Base-by-base conservation (phyloP, 768 basidiomycete genomes). In the Obba rivulosa region DNA sequence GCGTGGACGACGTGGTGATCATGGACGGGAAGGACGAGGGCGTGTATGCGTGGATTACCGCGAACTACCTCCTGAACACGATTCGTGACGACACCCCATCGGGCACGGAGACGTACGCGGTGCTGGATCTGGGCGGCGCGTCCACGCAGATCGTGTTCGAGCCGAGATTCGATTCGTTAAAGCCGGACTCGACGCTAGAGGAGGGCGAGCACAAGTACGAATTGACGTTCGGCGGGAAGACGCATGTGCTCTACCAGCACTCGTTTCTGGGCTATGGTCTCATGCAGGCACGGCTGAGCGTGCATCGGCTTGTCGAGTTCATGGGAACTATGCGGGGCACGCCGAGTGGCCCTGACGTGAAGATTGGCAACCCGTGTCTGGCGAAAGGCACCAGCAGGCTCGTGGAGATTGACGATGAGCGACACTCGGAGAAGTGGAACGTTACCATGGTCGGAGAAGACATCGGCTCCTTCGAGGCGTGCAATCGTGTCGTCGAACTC, bases 31-130 rank as follows among this genome's bases (percentile, higher is more conserved):
- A 83, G 55, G 94, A 98, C 62, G 95, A 97, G 66, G 95, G 92
- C 25, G 91, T 97, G n/a, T 98, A 89, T 63, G 92, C 95, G 23
- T 98, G 95, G 94, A 92, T 97, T 56, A 96, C 95, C 16, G 92
- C 89, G 50, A 98, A 98, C 67, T 97, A 96, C 68, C 75, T 97
- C 41, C 71, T 95, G 37, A 76, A 77, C 44, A 80, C 85, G 34
- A 81, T 96, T 60, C 77, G 81, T 14, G 71, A 75, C 9, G 76
- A 75, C 42, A 67, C 76, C 16, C 68, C 71, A 1, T 53, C 62
- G 45, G 66, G 70, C 23, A 74, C 71, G 16, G 64, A 70, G 18
- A 83, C 88, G 22, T 89, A 87, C 56, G 95, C 95, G 20, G 92
- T 96, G 38, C 83, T 98, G 43, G 96, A 98, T 62, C 80, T 99